Evolutionary conservation across 345 rosid genomes (phyloP).

Genomic region (Zanthoxylum bungeanum): DNA sequence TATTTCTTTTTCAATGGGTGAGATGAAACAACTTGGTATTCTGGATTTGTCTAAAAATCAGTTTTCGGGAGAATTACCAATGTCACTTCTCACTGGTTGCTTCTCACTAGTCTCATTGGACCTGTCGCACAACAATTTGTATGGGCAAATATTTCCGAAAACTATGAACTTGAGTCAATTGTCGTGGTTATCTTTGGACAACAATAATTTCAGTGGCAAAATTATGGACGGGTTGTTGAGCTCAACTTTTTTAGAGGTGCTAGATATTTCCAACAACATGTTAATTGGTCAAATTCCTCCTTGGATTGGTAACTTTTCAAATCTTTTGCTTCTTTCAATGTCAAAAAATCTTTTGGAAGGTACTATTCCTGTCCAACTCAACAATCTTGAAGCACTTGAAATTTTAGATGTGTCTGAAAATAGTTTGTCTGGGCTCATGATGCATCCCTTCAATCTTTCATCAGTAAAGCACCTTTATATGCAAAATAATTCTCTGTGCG

Average conservation of each 20-base stretch:
- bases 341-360: not conserved
- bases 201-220: not conserved
- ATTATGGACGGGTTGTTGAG: not conserved
- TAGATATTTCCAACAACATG: not conserved
- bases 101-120: fast-evolving
- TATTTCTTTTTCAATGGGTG: not conserved
- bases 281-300: not conserved
- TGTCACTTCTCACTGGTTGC: not conserved
- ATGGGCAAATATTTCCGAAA: not conserved
- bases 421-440: not conserved
- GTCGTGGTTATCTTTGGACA: not conserved
- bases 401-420: not conserved
- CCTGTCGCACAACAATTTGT: not conserved
- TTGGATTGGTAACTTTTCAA: not conserved
- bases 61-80: not conserved
- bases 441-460: not conserved
- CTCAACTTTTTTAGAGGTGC: fast-evolving
- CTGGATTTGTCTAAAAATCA: not conserved
- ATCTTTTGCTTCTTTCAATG: not conserved
- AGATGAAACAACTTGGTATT: not conserved
- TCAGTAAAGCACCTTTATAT: not conserved
- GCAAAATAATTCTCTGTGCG: not conserved
- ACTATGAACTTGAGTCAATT: not conserved
- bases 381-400: not conserved
- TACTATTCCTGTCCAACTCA: not conserved